Evolutionary conservation across 2,329 filamentous ascomycete genomes (phyloP).

Genomic region (Botrytis tulipae): DNA sequence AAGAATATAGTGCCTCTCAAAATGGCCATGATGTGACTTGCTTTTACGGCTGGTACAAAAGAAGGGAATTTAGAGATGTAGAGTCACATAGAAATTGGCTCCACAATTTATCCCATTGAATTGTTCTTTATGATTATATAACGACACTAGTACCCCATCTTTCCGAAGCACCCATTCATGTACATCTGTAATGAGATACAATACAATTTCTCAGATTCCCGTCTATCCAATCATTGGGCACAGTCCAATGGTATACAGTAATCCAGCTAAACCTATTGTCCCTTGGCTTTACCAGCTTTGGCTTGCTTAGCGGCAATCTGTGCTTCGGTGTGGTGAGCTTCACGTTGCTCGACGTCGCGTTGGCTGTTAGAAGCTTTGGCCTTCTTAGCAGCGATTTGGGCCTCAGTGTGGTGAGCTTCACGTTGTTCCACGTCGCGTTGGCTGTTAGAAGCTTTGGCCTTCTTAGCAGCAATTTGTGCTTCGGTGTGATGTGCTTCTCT

Average conservation of each 20-base stretch:
- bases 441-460: conserved; percentile 21
- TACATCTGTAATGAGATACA: neutral
- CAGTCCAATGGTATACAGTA: neutral
- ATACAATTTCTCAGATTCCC: neutral
- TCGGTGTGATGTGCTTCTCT: conserved; percentile 33
- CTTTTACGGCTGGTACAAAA: neutral
- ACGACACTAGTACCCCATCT: neutral
- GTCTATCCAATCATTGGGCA: neutral
- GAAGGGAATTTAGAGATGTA: neutral
- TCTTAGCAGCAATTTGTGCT: conserved; percentile 30
- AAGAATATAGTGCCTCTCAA: neutral
- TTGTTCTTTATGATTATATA: neutral
- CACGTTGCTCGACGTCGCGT: conserved; percentile 21
- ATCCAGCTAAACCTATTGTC: neutral
- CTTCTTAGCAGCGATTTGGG: neutral
- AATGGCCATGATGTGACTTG: neutral
- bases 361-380: neutral
- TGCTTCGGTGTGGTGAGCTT: conserved; percentile 29
- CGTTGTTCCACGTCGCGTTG: conserved; percentile 22
- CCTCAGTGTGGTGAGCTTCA: conserved; percentile 26
- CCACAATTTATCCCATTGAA: neutral
- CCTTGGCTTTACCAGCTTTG: conserved; percentile 20
- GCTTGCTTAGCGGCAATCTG: conserved; percentile 31
- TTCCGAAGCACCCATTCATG: neutral
- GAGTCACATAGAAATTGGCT: neutral